A percentile compares a stretch with the other conserved stretches of the same genome.
phyloP scores from a whole-genome alignment of 2,329 filamentous ascomycete species.

The Aspergillus texensis region DNA sequence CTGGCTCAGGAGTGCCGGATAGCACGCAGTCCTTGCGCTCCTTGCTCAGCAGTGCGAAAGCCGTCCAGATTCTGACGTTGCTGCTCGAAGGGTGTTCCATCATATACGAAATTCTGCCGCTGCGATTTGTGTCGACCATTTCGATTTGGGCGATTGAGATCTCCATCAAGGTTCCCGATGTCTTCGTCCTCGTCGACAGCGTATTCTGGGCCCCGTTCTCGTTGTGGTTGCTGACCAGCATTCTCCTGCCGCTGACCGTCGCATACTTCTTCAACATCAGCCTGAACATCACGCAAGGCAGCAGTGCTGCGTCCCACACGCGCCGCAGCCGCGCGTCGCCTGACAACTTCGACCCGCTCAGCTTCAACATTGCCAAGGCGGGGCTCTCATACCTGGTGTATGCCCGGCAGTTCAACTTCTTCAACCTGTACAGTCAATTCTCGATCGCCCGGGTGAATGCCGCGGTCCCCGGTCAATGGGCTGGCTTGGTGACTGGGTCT shows the following conservation, averaged over 20 bases:
- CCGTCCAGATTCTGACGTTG: conserved; percentile 70
- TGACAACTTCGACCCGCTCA: conserved; percentile 72
- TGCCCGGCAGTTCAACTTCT: conserved; percentile 51
- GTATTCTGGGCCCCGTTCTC: conserved; percentile 83
- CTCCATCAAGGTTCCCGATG: conserved; percentile 72
- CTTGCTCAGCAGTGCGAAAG: conserved; percentile 68
- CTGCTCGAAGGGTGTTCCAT: conserved; percentile 72
- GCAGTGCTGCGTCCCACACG: conserved; percentile 26
- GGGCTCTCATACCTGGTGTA: conserved; percentile 81
- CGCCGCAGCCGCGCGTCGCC: conserved; percentile 26
- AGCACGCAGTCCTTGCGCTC: conserved; percentile 66
- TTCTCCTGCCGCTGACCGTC: conserved; percentile 68
- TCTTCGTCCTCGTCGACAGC: conserved; percentile 74
- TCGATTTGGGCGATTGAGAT: conserved; percentile 63
- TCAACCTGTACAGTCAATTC: conserved; percentile 37
- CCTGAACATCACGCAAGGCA: conserved; percentile 46
- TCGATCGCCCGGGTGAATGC: conserved; percentile 42
- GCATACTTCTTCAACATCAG: conserved; percentile 93
- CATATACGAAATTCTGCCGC: conserved; percentile 69
- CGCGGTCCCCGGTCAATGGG: conserved; percentile 42
- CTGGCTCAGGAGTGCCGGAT: conserved; percentile 39
- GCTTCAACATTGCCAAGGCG: conserved; percentile 87
- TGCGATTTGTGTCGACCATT: conserved; percentile 72
- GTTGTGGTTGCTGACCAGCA: conserved; percentile 74
- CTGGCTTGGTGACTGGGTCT: conserved; percentile 44